These are phyloP conservation scores for Ceratocystis variospora DNA, from an alignment of 2,329 filamentous ascomycete species.

Conservation along the genomic window DNA sequence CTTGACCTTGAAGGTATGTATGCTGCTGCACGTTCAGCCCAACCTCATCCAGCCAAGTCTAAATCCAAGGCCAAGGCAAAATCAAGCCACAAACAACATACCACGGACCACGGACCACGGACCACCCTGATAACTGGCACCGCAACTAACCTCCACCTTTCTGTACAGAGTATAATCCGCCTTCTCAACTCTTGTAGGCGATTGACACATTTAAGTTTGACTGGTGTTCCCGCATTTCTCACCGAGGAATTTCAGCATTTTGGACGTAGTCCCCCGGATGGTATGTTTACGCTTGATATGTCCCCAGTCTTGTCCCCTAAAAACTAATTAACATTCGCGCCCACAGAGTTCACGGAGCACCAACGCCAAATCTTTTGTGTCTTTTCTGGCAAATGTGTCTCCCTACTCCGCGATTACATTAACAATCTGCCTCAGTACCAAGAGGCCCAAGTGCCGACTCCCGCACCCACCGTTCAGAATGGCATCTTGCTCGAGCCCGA, in stretches of 20 bases:
- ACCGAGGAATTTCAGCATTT: constrained; percentile 71
- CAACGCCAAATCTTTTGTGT: constrained; percentile 95
- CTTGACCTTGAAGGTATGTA: constrained; percentile 62
- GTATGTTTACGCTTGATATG: constrained; percentile 29
- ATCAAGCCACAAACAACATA: too few species aligned
- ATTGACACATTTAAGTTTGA: constrained; percentile 86
- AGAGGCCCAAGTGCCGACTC: neutral
- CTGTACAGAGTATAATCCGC: constrained; percentile 58
- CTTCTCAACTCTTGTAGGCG: constrained; percentile 83
- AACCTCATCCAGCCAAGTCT: neutral
- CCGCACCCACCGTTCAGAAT: constrained; percentile 2
- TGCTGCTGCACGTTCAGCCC: neutral
- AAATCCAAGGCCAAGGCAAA: neutral
- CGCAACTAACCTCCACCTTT: neutral
- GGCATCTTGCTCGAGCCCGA: neutral
- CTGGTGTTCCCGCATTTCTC: constrained; percentile 82
- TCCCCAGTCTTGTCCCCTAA: neutral
- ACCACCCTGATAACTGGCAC: neutral
- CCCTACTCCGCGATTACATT: constrained; percentile 61
- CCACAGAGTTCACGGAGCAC: constrained; percentile 81
- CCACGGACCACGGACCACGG: too few species aligned
- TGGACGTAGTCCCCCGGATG: constrained; percentile 70
- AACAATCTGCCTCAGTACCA: constrained; percentile 41
- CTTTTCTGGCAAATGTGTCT: constrained; percentile 79
- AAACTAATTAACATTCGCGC: constrained; percentile 22